phyloP scores from a whole-genome alignment of 768 basidiomycete species.

The Agaricus subrufescens region DNA sequence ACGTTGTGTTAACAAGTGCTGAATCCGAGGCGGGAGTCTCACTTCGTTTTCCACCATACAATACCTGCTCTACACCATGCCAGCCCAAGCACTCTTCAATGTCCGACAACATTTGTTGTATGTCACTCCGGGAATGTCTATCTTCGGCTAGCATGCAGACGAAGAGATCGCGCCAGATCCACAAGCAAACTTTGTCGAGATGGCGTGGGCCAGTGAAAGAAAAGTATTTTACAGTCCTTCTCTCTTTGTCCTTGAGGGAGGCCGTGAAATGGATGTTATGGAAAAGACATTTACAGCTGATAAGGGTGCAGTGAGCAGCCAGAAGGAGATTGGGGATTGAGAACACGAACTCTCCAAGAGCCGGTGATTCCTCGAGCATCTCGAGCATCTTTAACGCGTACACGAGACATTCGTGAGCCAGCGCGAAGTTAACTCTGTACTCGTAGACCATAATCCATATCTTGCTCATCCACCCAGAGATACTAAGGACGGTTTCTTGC shows the following conservation, averaged over 20 bases:
- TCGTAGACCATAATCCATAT: constrained; percentile 64
- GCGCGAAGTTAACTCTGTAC: constrained; percentile 42
- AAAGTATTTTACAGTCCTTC: constrained; percentile 45
- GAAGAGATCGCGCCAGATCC: constrained; percentile 71
- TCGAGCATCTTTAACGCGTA: constrained; percentile 43
- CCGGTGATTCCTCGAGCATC: constrained; percentile 33
- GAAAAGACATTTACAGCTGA: constrained; percentile 53
- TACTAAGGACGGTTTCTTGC: constrained; percentile 48
- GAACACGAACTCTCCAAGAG: constrained; percentile 32
- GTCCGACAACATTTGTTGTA: constrained; percentile 56
- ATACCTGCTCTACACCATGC: constrained; percentile 43
- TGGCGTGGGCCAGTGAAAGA: constrained; percentile 41
- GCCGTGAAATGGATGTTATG: constrained; percentile 42
- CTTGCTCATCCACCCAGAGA: constrained; percentile 56
- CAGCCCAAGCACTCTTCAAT: constrained; percentile 49
- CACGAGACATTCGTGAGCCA: constrained; percentile 54
- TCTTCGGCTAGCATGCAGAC: constrained; percentile 39
- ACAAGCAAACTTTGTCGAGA: constrained; percentile 43
- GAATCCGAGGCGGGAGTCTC: constrained; percentile 14
- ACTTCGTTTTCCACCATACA: constrained; percentile 56
- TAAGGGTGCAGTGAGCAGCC: neutral
- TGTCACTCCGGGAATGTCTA: constrained; percentile 24
- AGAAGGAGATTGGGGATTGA: neutral
- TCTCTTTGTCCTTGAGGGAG: constrained; percentile 35
- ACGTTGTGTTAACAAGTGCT: neutral